Evolutionary conservation across 2,329 filamentous ascomycete species (phyloP).

Genomic region (Neophaeococcomyces mojaviensis): DNA sequence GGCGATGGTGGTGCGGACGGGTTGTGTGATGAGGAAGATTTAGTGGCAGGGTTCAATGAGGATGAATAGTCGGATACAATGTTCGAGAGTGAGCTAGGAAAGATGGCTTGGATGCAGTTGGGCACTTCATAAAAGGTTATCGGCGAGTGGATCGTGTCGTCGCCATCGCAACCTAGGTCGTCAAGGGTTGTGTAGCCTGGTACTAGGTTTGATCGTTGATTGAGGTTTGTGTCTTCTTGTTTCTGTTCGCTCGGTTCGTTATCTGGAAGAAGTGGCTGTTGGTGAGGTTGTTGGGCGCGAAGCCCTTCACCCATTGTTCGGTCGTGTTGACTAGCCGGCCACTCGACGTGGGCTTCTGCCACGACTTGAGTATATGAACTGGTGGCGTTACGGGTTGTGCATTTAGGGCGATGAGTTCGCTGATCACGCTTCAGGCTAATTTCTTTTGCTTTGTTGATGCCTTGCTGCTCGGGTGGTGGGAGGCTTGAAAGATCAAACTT

Average conservation of each 20-base stretch:
- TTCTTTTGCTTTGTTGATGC: constrained; percentile 12
- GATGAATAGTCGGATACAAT: constrained; percentile 25
- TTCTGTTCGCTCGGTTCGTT: neutral
- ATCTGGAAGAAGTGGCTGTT: neutral
- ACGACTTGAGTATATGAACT: too few relatives aligned
- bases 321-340: too few relatives aligned
- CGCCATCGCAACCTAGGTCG: constrained; percentile 73
- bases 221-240: neutral
- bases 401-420: neutral
- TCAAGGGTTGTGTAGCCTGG: constrained; percentile 87
- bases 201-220: constrained; percentile 32
- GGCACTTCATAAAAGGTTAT: constrained; percentile 71
- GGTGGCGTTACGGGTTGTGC: too few relatives aligned
- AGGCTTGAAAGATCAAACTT: constrained; percentile 26
- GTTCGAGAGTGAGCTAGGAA: constrained; percentile 38
- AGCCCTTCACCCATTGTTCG: too few relatives aligned
- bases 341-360: too few relatives aligned
- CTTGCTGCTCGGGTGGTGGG: constrained; percentile 39
- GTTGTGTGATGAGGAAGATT: neutral
- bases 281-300: neutral
- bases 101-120: constrained; percentile 71
- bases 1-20: too few relatives aligned
- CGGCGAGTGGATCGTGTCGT: constrained; percentile 75
- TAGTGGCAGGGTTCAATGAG: too few relatives aligned
- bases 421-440: neutral